Evolutionary conservation across 768 basidiomycete genomes (phyloP).

Genomic region (Lactarius deliciosus): DNA sequence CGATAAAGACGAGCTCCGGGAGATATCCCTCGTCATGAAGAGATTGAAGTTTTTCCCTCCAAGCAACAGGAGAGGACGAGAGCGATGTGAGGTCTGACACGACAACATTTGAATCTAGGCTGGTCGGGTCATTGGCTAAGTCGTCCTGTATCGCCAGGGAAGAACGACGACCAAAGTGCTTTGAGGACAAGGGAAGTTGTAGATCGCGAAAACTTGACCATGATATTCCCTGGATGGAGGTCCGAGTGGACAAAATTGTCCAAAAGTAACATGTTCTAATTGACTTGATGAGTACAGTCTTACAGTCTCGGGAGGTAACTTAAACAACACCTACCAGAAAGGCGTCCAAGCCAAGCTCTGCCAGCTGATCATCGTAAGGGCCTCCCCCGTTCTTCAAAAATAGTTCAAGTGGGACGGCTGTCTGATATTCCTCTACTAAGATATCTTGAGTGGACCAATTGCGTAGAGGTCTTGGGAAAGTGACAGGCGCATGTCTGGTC

Average conservation of each 20-base stretch:
- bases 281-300: conserved; percentile 18
- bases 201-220: conserved; percentile 94
- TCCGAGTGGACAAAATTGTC: conserved; percentile 98
- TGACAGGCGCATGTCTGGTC: conserved; percentile 74
- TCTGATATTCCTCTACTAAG: conserved; percentile 89
- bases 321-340: conserved; percentile 67
- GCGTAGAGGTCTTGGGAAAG: conserved; percentile 85
- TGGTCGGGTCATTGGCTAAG: conserved; percentile 16
- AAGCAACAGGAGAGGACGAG: conserved; percentile 56
- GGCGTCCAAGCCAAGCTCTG: conserved; percentile 91
- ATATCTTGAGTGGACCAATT: conserved; percentile 80
- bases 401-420: conserved; percentile 83
- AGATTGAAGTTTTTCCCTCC: conserved; percentile 65
- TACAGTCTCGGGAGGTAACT: neutral
- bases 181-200: conserved; percentile 62
- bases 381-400: conserved; percentile 92
- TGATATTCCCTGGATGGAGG: conserved; percentile 92
- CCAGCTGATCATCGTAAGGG: conserved; percentile 84
- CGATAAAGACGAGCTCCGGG: conserved; percentile 95
- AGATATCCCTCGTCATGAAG: conserved; percentile 74
- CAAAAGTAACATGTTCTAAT: conserved; percentile 92
- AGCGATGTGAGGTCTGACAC: conserved; percentile 69
- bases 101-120: conserved; percentile 43
- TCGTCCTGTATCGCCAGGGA: conserved; percentile 39
- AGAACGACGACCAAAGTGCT: conserved; percentile 56